Conservation (phyloP, 495 filamentous ascomycete genomes). For the Daldinia caldariorum region DNA sequence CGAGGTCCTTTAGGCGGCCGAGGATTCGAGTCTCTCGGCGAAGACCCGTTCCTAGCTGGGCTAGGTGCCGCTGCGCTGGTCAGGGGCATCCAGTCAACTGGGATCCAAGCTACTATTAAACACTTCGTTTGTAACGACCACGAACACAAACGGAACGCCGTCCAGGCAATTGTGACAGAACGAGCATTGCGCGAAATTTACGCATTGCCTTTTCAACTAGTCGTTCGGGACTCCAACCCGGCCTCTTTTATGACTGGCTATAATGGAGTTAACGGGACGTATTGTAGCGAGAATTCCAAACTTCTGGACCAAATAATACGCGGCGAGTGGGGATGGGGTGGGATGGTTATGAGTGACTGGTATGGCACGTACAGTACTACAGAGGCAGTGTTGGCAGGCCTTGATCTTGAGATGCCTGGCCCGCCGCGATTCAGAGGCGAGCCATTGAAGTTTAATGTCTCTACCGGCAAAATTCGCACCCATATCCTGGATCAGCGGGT, state of each 20-base stretch:
- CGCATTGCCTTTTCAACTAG: constrained; percentile 76
- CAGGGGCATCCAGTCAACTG: constrained; percentile 75
- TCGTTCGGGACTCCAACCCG: constrained; percentile 69
- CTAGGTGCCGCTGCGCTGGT: constrained; percentile 71
- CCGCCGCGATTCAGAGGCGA: constrained; percentile 72
- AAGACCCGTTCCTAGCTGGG: constrained; percentile 78
- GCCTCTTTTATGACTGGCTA: constrained; percentile 80
- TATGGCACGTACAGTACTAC: constrained; percentile 75
- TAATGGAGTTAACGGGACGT: constrained; percentile 77
- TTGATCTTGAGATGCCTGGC: constrained; percentile 81
- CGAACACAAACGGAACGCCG: constrained; percentile 75
- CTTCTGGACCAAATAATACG: constrained; percentile 72
- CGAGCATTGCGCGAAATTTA: constrained; percentile 83
- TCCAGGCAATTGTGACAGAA: constrained; percentile 72
- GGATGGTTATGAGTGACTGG: constrained; percentile 78
- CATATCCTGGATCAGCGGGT: constrained; percentile 70
- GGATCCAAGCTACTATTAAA: constrained; percentile 77
- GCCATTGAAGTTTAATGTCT: constrained; percentile 66
- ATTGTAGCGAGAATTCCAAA: constrained; percentile 72
- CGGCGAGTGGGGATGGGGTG: constrained; percentile 77
- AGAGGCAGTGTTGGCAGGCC: constrained; percentile 72
- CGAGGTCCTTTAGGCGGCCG: constrained; percentile 79
- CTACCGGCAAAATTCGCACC: constrained; percentile 65
- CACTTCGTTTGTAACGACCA: constrained; percentile 88
- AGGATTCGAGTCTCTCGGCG: constrained; percentile 78